These are phyloP conservation scores for Yamadazyma jaroonii DNA, from an alignment of 1,139 yeast genomes.

Conservation along the genomic window DNA sequence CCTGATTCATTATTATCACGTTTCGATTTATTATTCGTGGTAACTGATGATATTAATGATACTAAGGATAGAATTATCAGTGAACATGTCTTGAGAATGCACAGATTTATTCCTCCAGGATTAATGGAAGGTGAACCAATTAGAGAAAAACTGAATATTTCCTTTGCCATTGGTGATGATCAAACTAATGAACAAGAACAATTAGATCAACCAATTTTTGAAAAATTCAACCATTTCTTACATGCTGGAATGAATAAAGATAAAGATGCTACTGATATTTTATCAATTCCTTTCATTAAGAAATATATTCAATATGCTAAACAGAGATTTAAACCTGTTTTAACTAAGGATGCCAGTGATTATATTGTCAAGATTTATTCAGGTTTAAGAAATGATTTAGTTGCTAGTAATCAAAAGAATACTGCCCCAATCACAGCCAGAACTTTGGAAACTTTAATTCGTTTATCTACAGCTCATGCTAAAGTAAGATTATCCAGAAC, in stretches of 20 bases:
- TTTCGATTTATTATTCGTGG: slow-evolving; percentile 92
- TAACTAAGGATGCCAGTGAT: slow-evolving; percentile 76
- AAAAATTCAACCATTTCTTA: slow-evolving; percentile 76
- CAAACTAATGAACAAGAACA: slow-evolving; percentile 49
- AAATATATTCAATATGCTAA: slow-evolving; percentile 94
- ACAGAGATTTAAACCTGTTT: slow-evolving; percentile 78
- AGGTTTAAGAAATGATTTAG: slow-evolving; percentile 76
- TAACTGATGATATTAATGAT: slow-evolving; percentile 91
- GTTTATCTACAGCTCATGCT: slow-evolving; percentile 96
- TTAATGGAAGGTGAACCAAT: slow-evolving; percentile 92
- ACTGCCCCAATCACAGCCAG: slow-evolving; percentile 98
- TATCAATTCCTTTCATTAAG: slow-evolving; percentile 82
- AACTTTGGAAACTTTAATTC: slow-evolving; percentile 93
- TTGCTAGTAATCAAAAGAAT: slow-evolving; percentile 68
- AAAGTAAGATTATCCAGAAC: slow-evolving; percentile 80
- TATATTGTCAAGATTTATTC: slow-evolving; percentile 80
- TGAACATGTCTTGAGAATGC: slow-evolving; percentile 94
- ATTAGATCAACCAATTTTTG: slow-evolving; percentile 62
- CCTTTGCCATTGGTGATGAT: slow-evolving; percentile 79
- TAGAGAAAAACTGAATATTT: slow-evolving; percentile 67
- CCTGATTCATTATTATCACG: slow-evolving; percentile 97
- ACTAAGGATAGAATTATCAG: slow-evolving; percentile 82
- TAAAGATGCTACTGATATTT: slow-evolving; percentile 55
- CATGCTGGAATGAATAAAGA: slow-evolving; percentile 72
- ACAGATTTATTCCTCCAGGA: slow-evolving; percentile 86